Percentiles rank a stretch among this genome's conserved stretches.
These are phyloP conservation scores for Phalaenopsis equestris DNA, from an alignment of 106 monocot genomes.

Conservation along the genomic window DNA sequence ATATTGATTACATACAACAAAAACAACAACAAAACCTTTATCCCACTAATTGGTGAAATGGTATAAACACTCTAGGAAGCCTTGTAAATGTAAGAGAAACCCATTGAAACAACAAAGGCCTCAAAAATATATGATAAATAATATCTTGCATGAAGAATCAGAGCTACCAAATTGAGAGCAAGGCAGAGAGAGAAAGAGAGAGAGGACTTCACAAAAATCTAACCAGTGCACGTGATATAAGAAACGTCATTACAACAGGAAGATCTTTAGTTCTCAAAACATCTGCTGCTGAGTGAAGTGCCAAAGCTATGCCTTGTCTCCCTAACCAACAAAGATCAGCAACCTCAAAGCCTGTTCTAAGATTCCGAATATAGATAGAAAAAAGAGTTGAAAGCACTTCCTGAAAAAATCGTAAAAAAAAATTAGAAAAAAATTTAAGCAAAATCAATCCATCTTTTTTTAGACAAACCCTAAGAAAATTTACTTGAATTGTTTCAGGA, in stretches of 20 bases:
- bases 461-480: conserved; percentile 10
- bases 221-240: conserved; percentile 96
- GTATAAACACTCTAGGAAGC: too few species aligned
- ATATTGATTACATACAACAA: too few species aligned
- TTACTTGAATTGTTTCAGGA: conserved; percentile 71
- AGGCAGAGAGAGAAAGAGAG: neutral
- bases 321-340: conserved; percentile 75
- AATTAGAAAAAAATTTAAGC: conserved; percentile 9
- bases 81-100: too few species aligned
- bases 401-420: conserved; percentile 27
- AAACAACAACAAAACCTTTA: too few species aligned
- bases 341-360: conserved; percentile 31
- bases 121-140: neutral
- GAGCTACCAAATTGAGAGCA: neutral
- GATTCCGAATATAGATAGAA: conserved; percentile 59
- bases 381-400: conserved; percentile 85
- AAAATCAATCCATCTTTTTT: neutral
- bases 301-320: conserved; percentile 90
- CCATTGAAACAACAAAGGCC: too few species aligned
- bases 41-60: too few species aligned
- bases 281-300: conserved; percentile 86
- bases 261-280: conserved; percentile 87
- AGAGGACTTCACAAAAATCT: conserved; percentile 2
- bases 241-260: conserved; percentile 93
- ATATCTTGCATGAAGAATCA: neutral